These are phyloP conservation scores for Chytridium lagenaria DNA, from an alignment of 371 early-diverging fungal species.

Conservation along the genomic window DNA sequence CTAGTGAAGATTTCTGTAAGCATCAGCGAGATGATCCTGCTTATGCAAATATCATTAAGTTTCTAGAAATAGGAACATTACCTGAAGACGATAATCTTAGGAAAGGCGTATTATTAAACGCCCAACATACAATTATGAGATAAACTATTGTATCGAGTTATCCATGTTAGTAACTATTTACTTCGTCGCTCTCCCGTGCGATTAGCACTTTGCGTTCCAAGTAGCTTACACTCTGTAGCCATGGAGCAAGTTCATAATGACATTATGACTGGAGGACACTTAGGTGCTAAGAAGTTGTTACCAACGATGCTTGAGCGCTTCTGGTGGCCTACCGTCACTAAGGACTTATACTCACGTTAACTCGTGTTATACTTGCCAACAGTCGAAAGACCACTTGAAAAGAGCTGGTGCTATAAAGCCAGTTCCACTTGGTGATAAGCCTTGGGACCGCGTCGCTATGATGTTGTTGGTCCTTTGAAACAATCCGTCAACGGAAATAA, in stretches of 20 bases:
- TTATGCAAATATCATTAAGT: background rate
- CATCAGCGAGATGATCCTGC: background rate
- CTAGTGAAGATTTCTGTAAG: slow-evolving; percentile 11
- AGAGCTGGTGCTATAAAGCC: background rate
- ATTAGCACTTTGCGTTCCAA: slow-evolving; percentile 19
- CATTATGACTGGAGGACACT: slow-evolving; percentile 17
- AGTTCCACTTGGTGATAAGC: slow-evolving; percentile 16
- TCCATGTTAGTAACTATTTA: background rate
- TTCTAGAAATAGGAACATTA: background rate
- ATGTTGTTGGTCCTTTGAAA: slow-evolving; percentile 22
- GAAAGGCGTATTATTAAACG: background rate
- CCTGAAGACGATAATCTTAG: background rate
- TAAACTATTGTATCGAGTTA: slow-evolving; percentile 6
- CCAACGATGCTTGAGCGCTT: slow-evolving; percentile 1
- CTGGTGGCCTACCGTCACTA: slow-evolving; percentile 21
- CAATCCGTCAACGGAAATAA: slow-evolving; percentile 4
- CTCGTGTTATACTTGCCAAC: slow-evolving; percentile 13
- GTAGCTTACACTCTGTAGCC: background rate
- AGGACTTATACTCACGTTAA: slow-evolving; percentile 9
- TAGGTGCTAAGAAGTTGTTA: slow-evolving; percentile 8
- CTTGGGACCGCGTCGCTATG: slow-evolving; percentile 19
- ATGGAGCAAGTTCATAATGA: slow-evolving; percentile 16
- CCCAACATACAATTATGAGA: slow-evolving; percentile 9
- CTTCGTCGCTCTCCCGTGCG: background rate
- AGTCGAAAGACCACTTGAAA: background rate